Evolutionary conservation across 225 moss, liverwort and hornwort species (phyloP), one percentile per base, ranked within the genome.

Genomic region (Marchantia paleacea): DNA sequence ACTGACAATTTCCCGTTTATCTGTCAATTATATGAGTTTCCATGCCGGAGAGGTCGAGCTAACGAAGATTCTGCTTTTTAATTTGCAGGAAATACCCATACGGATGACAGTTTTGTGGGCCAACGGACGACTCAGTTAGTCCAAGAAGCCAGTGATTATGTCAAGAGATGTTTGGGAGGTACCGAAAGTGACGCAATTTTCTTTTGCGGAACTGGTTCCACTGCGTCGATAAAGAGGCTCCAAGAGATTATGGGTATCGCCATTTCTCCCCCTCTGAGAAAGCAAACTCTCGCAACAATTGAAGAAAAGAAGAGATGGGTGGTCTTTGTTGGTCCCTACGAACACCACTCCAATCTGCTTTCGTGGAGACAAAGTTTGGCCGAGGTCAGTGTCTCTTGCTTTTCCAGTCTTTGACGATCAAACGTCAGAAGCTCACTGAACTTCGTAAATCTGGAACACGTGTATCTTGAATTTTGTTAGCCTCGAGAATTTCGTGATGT

Each of bases 301-400:
- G 72, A 78, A 0, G 75, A 55, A 31, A 67, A 39, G 8, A 54
- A 76, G 7, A 80, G 88, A 78, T 89, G 88, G 88, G 88, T 89
- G 7, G 88, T 89, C 51, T 89, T 84, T 11, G 79, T 86, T 18
- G 88, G 88, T 8, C 88, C 88, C 29, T 86, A 86, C 19, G 88
- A 89, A 61, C 88, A 86, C 80, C 84, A 89, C 50, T 89, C 88
- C 28, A 89, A 89, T 69, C 52, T 86, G 7, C 88, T 89, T 29
- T 84, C 88, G 0, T 89, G 88, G 88, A 81, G 85, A 19, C 60
- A 82, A 62, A 89, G 88, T 61, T 67, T 89, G 68, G 88, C 82
- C n/a, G 86, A 89, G 86, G 88, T 89, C 51, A 1, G 72, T 52
- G 12, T 7, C 7, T 22, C 61, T 7, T 0, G 25, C 22, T 63